A percentile compares a stretch with the other conserved stretches of the same genome.
Conservation (phyloP, 768 basidiomycete genomes). For the Mrakia hoshinonis region DNA sequence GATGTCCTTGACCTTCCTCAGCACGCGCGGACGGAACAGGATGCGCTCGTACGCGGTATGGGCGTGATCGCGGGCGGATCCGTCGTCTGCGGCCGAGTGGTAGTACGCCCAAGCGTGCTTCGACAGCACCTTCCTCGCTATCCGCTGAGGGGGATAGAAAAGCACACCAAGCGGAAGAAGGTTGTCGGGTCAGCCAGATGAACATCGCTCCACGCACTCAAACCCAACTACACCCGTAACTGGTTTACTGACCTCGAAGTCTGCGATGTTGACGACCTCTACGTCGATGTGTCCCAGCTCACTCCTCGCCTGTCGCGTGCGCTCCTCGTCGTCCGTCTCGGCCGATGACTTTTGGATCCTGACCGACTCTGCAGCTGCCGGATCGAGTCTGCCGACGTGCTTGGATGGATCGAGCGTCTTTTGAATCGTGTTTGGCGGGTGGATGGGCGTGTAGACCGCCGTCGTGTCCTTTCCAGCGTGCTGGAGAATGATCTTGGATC, state of each 20-base stretch:
- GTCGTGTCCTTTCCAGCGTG: slow-evolving; percentile 24
- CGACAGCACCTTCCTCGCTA: slow-evolving; percentile 17
- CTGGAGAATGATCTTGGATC: slow-evolving; percentile 24
- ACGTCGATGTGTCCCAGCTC: slow-evolving; percentile 7
- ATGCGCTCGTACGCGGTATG: slow-evolving; percentile 11
- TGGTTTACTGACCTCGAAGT: slow-evolving; percentile 25
- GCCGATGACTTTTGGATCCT: neutral
- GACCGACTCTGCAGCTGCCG: neutral
- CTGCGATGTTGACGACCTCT: slow-evolving; percentile 23
- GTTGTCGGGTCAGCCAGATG: neutral
- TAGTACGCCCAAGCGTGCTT: slow-evolving; percentile 28
- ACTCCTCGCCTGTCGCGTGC: neutral
- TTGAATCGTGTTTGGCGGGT: slow-evolving; percentile 25
- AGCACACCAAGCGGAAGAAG: neutral
- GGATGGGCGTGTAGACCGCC: slow-evolving; percentile 26
- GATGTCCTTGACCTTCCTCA: slow-evolving; percentile 25
- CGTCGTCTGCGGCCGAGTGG: slow-evolving; percentile 14
- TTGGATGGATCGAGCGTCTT: neutral
- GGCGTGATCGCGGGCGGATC: neutral
- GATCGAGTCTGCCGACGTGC: slow-evolving; percentile 3
- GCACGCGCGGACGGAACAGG: slow-evolving; percentile 26
- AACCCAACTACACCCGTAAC: too few relatives aligned
- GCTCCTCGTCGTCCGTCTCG: slow-evolving; percentile 17
- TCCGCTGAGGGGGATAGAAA: neutral
- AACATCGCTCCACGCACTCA: neutral